Evolutionary conservation across 352 stramenopile genomes (phyloP).

Genomic region (Pythium scleroteichum): DNA sequence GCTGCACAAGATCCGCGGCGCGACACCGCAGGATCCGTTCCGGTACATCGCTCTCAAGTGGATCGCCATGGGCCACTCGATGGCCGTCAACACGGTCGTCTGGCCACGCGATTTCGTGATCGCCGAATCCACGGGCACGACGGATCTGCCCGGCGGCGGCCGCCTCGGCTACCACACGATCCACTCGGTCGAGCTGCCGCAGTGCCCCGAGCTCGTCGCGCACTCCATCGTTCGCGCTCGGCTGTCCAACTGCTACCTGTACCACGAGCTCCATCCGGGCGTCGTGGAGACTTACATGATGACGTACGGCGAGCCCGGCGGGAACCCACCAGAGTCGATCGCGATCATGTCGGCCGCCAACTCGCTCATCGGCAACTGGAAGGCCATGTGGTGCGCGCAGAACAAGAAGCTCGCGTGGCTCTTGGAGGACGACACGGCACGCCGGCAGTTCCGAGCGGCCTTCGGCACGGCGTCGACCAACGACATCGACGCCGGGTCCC

Average conservation of each 20-base stretch:
- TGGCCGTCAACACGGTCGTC: slow-evolving; percentile 21
- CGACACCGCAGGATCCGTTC: slow-evolving; percentile 33
- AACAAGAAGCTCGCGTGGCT: slow-evolving; percentile 34
- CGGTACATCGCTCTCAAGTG: slow-evolving; percentile 29
- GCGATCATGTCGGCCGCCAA: slow-evolving; percentile 24
- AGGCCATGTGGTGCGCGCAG: slow-evolving; percentile 28
- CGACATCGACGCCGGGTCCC: not conserved
- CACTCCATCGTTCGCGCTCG: slow-evolving; percentile 9
- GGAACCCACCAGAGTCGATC: slow-evolving; percentile 17
- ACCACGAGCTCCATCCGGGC: slow-evolving; percentile 11
- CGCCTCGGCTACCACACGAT: slow-evolving; percentile 39
- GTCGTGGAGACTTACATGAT: slow-evolving; percentile 32
- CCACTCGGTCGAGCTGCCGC: slow-evolving; percentile 39
- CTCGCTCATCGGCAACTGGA: slow-evolving; percentile 27
- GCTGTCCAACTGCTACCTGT: slow-evolving; percentile 19
- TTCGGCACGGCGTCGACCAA: not conserved
- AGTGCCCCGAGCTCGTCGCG: not conserved
- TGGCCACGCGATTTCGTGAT: slow-evolving; percentile 46
- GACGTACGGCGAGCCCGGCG: slow-evolving; percentile 22
- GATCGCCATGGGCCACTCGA: slow-evolving; percentile 14
- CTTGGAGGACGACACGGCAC: slow-evolving; percentile 2
- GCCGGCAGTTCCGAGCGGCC: slow-evolving; percentile 1
- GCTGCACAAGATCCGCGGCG: slow-evolving; percentile 41
- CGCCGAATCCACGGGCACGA: slow-evolving; percentile 44
- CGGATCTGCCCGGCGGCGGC: slow-evolving; percentile 31